Evolutionary conservation across 345 rosid species (phyloP), one percentile per base, ranked within the genome.

Genomic region (Rhizophora mangle): DNA sequence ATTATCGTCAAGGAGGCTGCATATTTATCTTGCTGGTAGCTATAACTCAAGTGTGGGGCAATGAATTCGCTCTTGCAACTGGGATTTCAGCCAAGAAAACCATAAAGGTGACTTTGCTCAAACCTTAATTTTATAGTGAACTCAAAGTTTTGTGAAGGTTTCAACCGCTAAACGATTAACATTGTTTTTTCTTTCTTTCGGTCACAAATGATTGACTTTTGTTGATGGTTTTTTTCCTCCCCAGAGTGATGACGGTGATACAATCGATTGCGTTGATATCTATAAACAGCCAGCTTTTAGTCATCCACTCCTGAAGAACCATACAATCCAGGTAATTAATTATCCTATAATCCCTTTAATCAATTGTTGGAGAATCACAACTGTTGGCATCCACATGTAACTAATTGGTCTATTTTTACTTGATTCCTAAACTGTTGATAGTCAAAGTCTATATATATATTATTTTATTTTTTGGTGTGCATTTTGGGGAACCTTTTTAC

Each of bases 251-350:
- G 57, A 24, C 29, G 72, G 69, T 5, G 71, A 72, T 15, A 46
- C 51, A 30, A 56, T 78, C n/a, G 79, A 78, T 9, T 78, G 79
- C 29, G 72, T 81, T 29, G 72, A 77, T 19, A 75, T 77, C 36
- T 64, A 62, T 47, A 62, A 81, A 51, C 79, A 74, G 19, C 75
- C 75, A 5, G 79, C 84, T 30, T 81, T 81, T 58, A 65, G 51
- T 62, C 79, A 74, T 62, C 77, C 79, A 30, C 68, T 77, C 18
- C 75, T 77, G 54, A 76, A 65, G 47, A 67, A 72, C 67, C 80
- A 80, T 26, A 65, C 39, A 16, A 31, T 81, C n/a, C 77, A 49
- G 57, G 74, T 68, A 34, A 34, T 7, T 34, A 34, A 34, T 34
- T 34, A 34, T 34, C 9, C 6, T 34, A 34, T 34, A 34, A 34